Evolutionary conservation across 1,284 basidiomycete genomes (phyloP), one percentile per base, ranked within the genome.

Genomic region (Microbotryomycetes sp.): DNA sequence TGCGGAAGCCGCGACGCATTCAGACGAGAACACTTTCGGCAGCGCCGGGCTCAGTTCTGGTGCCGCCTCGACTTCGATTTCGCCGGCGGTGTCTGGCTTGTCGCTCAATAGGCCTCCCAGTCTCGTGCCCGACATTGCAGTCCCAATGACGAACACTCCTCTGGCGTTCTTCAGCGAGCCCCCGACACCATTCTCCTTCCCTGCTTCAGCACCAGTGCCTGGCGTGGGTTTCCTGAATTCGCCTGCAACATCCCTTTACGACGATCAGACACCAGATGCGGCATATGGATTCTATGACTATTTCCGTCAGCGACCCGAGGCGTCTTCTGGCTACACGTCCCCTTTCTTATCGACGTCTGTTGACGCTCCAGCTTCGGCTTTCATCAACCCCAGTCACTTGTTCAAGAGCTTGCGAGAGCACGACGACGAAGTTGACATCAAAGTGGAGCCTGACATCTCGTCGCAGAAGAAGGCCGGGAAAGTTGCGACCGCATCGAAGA

Each of bases 351-450:
- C 50, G 2, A 42, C 36, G 36, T 42, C 36, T 42, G 36, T 42
- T 29, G 46, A 7, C 14, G 46, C 26, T 53, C 60, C 3, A 28
- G 58, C 53, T 56, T 57, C 14, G 28, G 32, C 15, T 58, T 56
- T 19, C 56, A 56, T 68, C 58, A 61, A 68, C 45, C 67, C 67
- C 2, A 60, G 60, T 23, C 62, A 66, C 22, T 56, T 68, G 3
- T 46, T 64, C 22, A 42, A 19, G 36, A 42, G 36, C 36, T 42
- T 42, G 36, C 36, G 19, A 42, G 36, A 42, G 9, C 36, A 42
- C 36, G 36, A 12, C 19, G 36, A 42, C 19, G n/a, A n/a, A n/a
- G n/a, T n/a, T n/a, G 36, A 42, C 19, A 12, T 42, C 9, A 42
- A 42, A 19, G 36, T 42, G 12, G 36, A 42, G 19, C 12, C 9